A percentile compares a stretch with the other conserved stretches of the same genome.
phyloP scores from a whole-genome alignment of 2,329 filamentous ascomycete genomes.

The Raffaelea arxii region DNA sequence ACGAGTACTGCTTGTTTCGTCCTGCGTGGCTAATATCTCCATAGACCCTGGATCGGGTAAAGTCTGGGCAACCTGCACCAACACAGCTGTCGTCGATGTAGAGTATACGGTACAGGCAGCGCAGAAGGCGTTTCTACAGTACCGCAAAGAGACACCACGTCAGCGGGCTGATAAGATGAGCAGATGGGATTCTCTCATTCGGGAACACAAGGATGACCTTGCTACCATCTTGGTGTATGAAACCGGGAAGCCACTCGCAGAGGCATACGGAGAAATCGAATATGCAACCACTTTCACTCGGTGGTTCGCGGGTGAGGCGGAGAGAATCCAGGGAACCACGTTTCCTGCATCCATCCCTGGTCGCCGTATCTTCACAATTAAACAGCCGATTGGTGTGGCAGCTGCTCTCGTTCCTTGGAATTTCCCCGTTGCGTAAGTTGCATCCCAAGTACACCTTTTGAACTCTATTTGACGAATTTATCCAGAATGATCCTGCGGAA shows the following conservation, averaged over 20 bases:
- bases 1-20: background rate
- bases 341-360: constrained; percentile 49
- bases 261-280: constrained; percentile 44
- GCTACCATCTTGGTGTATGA: constrained; percentile 32
- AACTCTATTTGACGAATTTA: too few species aligned
- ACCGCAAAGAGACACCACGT: constrained; percentile 25
- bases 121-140: constrained; percentile 24
- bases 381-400: constrained; percentile 62
- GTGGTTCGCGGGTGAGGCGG: constrained; percentile 46
- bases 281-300: constrained; percentile 41
- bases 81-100: constrained; percentile 21
- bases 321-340: constrained; percentile 44
- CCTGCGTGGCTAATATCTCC: background rate
- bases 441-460: background rate
- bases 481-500: constrained; percentile 51
- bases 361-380: constrained; percentile 58
- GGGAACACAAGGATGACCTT: constrained; percentile 24
- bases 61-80: background rate
- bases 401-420: constrained; percentile 66
- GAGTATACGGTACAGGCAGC: constrained; percentile 25
- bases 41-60: background rate
- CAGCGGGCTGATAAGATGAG: constrained; percentile 24
- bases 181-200: constrained; percentile 25
- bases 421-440: constrained; percentile 48
- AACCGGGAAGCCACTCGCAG: constrained; percentile 46